Percentiles rank a stretch among this genome's conserved stretches.
These are phyloP conservation scores for Boletus sp. DNA, from an alignment of 1,284 basidiomycete species.

Conservation along the genomic window DNA sequence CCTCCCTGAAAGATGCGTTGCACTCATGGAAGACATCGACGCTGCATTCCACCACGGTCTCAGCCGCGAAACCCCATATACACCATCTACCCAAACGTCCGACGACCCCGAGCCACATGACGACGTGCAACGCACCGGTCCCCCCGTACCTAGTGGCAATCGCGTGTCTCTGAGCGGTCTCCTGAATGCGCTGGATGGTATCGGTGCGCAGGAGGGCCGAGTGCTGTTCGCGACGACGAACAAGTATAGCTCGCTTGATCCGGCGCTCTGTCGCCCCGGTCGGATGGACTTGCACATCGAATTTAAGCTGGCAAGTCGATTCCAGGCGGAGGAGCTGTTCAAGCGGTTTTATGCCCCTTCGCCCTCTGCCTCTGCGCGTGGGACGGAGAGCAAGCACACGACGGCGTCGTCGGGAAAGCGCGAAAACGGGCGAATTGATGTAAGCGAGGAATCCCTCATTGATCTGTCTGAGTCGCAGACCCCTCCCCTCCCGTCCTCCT, in stretches of 20 bases:
- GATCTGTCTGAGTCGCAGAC: slow-evolving; percentile 14
- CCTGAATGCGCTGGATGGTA: slow-evolving; percentile 66
- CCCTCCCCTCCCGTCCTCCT: background rate
- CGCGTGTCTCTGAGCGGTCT: slow-evolving; percentile 63
- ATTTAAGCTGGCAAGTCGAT: slow-evolving; percentile 63
- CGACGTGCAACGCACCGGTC: background rate
- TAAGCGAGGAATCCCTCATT: slow-evolving; percentile 11
- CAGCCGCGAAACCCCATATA: slow-evolving; percentile 36
- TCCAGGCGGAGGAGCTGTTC: slow-evolving; percentile 63
- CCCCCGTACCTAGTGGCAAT: slow-evolving; percentile 23
- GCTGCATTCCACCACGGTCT: slow-evolving; percentile 62
- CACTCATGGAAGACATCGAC: slow-evolving; percentile 80
- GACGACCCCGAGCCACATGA: background rate
- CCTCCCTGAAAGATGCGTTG: slow-evolving; percentile 66
- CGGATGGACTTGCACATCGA: slow-evolving; percentile 77
- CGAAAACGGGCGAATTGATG: background rate
- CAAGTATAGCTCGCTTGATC: slow-evolving; percentile 60
- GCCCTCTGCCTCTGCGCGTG: background rate
- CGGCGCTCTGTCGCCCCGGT: slow-evolving; percentile 72
- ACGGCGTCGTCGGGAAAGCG: background rate
- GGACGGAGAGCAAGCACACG: background rate
- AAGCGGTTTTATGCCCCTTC: slow-evolving; percentile 59
- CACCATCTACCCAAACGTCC: background rate
- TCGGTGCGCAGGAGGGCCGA: slow-evolving; percentile 72
- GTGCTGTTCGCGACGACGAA: slow-evolving; percentile 78